Base-by-base conservation (phyloP, 129 eudicot species). In the Lactuca sativa region DNA sequence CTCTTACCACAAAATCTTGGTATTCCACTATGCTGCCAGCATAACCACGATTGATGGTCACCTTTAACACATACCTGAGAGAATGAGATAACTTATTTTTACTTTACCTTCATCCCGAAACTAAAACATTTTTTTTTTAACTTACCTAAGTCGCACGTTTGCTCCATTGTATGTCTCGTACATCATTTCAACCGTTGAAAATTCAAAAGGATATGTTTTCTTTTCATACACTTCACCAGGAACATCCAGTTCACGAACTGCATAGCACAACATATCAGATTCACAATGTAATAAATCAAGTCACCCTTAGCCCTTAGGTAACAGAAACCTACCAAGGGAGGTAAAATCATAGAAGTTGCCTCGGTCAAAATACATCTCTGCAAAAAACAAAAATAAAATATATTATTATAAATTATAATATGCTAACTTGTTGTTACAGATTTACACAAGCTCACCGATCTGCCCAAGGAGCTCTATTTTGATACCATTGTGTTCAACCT, bases 221-320 rank as follows among this genome's bases (percentile, higher is more conserved):
- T 70, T 83, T 85, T 93, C 98, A 76, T 93, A 93, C 54, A 93
- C 78, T 64, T 93, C 98, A 66, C 98, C 95, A 72, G 98, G 98
- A 80, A 93, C 96, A 83, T 93, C 98, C 87, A 93, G 81, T 78
- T 93, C 98, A 70, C 98, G 96, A 80, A 93, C 98, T 93, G 77
- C 70, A 81, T 51, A 38, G 31, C n/a, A 59, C 31, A 69, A 18
- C 25, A 74, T 51, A 60, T n/a, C 59, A 37, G 57, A 57, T 59
- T 59, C 12, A 16, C 25, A 40, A 52, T 9, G 4, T 10, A 14
- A 41, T 57, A 68, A 62, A 63, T 44, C 37, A 34, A 18, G 49
- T 64, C 31, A 64, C 4, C 65, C 47, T 40, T 9, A 49, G 30
- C 30, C 30, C 30, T 25, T 25, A 25, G 58, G 62, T 37, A 18